Base-by-base conservation (phyloP, 345 rosid species). In the Euphorbia lathyris region DNA sequence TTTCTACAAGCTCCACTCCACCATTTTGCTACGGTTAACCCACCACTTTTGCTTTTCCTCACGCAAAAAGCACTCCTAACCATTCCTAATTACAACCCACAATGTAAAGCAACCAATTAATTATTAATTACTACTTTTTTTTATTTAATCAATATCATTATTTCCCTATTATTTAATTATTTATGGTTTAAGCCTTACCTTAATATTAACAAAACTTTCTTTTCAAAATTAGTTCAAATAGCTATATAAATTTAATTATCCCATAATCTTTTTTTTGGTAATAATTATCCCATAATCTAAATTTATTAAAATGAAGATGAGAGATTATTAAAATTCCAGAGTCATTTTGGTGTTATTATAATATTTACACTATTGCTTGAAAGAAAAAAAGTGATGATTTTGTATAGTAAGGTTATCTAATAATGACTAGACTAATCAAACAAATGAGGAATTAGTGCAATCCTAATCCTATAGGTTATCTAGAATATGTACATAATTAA, bases 1-100 rank as follows among this genome's bases (percentile, higher is more conserved):
- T 70, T 72, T 42, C 78, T 34, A 77, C 57, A 66, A 70, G 72
- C 70, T 68, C 58, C 73, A 68, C 66, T 56, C 72, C 80, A 57
- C 65, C 75, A 70, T 71, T 71, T 48, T 63, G 40, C 72, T 25
- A 77, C 71, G 77, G 70, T 72, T 68, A 43, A 67, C 84, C 84
- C 86, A 82, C 83, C 76, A 76, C 77, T 73, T 29, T 63, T 66
- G 38, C 67, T 59, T 74, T 71, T 74, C 71, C 67, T 77, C 84
- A 66, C 77, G 43, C 79, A 72, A 72, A 76, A 78, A 76, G 57
- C 83, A 76, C 67, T 71, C 47, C 79, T 70, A 76, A 68, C 71
- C 71, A 51, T 63, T 65, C 77, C 76, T 57, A 63, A 34, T 74
- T 45, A 67, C 71, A 74, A 55, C 77, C 72, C 65, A 73, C 69